These are phyloP conservation scores for Corylus heterophylla DNA, from an alignment of 306 rosid genomes.

Conservation along the genomic window DNA sequence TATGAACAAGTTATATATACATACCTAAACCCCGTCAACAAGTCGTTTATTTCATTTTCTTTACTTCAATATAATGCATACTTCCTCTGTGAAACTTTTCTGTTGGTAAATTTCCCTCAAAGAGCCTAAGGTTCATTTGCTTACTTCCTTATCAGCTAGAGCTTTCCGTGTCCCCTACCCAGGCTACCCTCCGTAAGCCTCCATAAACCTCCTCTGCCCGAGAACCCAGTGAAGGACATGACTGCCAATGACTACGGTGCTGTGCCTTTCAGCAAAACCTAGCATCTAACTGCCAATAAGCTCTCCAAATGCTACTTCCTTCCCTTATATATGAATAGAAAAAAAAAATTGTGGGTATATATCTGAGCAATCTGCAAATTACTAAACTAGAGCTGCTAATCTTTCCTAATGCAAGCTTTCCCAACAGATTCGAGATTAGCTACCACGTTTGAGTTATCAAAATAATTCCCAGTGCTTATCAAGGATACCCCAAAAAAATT, in stretches of 20 bases:
- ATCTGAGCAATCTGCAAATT: background rate
- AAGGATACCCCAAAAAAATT: background rate
- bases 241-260: conserved; percentile 40
- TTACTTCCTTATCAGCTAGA: background rate
- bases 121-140: background rate
- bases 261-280: background rate
- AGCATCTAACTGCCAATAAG: background rate
- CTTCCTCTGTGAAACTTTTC: background rate
- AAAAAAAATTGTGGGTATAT: background rate
- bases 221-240: conserved; percentile 28
- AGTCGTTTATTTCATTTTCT: background rate
- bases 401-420: background rate
- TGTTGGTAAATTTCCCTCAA: conserved; percentile 11
- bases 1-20: background rate
- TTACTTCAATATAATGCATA: conserved; percentile 4
- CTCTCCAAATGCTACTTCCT: background rate
- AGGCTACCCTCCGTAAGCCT: no score
- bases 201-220: no score
- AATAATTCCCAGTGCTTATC: background rate
- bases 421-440: background rate
- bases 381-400: background rate
- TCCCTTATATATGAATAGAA: background rate
- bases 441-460: background rate
- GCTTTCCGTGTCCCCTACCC: background rate
- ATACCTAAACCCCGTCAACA: background rate